Base-by-base conservation (phyloP, 495 filamentous ascomycete genomes). In the Bacidia gigantensis region DNA sequence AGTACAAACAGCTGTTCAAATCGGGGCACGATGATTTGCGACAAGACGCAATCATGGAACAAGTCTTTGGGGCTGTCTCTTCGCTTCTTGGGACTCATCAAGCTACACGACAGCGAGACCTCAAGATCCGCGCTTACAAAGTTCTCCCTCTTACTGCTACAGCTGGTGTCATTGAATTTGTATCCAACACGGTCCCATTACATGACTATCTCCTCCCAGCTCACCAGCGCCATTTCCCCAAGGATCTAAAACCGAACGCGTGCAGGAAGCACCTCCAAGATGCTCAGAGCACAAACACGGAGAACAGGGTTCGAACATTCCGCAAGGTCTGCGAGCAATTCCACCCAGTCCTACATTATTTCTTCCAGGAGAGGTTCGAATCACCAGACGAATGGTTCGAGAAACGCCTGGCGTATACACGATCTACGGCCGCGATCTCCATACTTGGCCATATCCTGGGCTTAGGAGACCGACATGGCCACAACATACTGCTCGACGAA, bases 41-140 rank as follows among this genome's bases (percentile, higher is more conserved):
- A n/a, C 92, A 99, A 69, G 92, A 99, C 61, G 87, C 92, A 17
- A 99, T 99, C 69, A 99, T 99, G 93, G 93, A 97, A 64, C 92
- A 99, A 68, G 92, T 99, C 26, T 99, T 97, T 67, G 87, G 86
- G 46, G 86, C 95, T 75, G 92, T 96, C 25, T 94, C 84, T 60
- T 82, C 83, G 50, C 80, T 97, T 3, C 73, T 99, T 22, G 83
- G 84, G 66, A 82, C 83, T 22, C 84, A 95, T 58, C 79, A 84
- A 46, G 79, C 83, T 11, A 95, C 93, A 5, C 81, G 86, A 10
- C 89, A 93, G 59, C 83, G 92, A 1, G 85, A 90, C 56, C 73
- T 99, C 20, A 80, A 80, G 2, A 88, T 99, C 60, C 71, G 92
- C 26, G 95, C 92, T 0, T 99, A 99, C 73, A 95, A 95, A 63